Evolutionary conservation across 257 asterid species (phyloP).

Genomic region (Galeopsis tetrahit): DNA sequence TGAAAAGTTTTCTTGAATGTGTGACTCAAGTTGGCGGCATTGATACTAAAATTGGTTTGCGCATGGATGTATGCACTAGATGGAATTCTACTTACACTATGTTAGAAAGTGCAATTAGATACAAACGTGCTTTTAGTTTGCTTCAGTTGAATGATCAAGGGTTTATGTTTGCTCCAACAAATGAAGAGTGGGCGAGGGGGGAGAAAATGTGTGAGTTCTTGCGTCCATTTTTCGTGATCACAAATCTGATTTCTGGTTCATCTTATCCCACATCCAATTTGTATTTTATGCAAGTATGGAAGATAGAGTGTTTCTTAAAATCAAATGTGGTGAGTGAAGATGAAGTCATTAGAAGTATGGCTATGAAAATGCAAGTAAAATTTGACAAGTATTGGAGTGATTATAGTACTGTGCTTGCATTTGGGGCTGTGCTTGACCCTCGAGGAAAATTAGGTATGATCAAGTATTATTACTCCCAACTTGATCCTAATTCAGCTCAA

Average conservation of each 20-base stretch:
- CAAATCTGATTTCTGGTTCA: neutral
- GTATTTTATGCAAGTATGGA: neutral
- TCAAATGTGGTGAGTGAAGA: too few species aligned
- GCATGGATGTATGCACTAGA: neutral
- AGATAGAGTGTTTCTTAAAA: neutral
- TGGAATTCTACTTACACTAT: neutral
- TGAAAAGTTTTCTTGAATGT: neutral
- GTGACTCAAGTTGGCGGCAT: neutral
- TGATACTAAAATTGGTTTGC: neutral
- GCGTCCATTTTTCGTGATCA: neutral
- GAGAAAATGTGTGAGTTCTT: neutral
- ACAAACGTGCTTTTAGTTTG: neutral
- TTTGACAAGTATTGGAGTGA: neutral
- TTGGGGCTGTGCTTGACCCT: conserved; percentile 13
- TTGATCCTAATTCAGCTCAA: neutral
- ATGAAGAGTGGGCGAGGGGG: neutral
- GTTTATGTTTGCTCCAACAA: neutral
- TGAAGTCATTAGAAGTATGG: too few species aligned
- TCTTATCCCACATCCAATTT: neutral
- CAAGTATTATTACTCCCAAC: neutral
- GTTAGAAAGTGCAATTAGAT: conserved; percentile 1
- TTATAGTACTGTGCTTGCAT: neutral
- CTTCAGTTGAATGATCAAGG: neutral
- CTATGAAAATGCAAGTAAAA: too few species aligned
- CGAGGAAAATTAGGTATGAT: neutral